These are phyloP conservation scores for Perilla frutescens DNA, from an alignment of 257 asterid species.

Conservation along the genomic window DNA sequence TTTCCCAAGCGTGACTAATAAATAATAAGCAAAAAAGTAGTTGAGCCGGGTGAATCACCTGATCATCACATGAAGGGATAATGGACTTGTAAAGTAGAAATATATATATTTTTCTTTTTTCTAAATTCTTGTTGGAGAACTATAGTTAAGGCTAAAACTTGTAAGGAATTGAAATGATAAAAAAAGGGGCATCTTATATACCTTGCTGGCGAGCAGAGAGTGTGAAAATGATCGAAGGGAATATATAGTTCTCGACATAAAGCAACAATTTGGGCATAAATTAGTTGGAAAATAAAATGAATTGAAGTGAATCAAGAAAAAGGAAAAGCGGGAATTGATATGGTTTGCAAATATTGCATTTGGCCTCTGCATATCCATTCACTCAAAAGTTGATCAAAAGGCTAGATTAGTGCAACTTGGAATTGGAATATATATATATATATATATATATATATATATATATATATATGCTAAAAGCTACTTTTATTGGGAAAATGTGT, in stretches of 20 bases:
- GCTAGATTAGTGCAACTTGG: slow-evolving; percentile 17
- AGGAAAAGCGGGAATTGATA: slow-evolving; percentile 2
- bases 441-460: no score
- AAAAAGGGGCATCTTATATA: background rate
- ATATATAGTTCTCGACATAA: background rate
- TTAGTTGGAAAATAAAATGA: background rate
- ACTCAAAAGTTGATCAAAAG: slow-evolving; percentile 16
- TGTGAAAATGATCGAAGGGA: slow-evolving; percentile 31
- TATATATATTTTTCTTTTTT: no score
- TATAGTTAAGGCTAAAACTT: no score
- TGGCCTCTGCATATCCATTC: slow-evolving; percentile 32
- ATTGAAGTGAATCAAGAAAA: slow-evolving; percentile 17
- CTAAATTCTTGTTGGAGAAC: background rate
- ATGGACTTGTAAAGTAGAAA: no score
- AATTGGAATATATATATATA: background rate
- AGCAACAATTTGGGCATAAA: slow-evolving; percentile 13
- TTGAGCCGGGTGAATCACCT: no score
- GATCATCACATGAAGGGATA: no score
- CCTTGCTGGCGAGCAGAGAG: background rate
- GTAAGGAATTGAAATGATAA: background rate
- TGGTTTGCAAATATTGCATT: background rate
- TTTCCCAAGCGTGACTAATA: no score
- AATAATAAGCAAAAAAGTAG: no score
- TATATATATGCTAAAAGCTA: slow-evolving; percentile 3
- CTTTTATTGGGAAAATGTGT: background rate